Base-by-base conservation (phyloP, 169 alveolate species). In the Toxoplasma gondii region DNA sequence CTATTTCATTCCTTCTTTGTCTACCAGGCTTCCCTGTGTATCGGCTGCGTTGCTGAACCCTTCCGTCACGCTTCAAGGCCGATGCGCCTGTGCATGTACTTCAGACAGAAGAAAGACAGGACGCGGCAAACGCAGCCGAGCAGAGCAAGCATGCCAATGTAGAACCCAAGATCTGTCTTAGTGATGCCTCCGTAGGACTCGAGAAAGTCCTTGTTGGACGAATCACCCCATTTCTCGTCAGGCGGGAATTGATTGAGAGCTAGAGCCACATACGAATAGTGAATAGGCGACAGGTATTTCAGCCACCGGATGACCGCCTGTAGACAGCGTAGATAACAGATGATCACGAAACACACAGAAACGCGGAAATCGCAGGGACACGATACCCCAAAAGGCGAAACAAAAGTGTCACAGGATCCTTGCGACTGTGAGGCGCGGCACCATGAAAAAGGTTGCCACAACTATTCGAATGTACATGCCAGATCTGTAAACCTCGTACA, bases 261-360 rank as follows among this genome's bases (percentile, higher is more conserved):
- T 41, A 88, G 29, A 31, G 94, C 88, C 67, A 74, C n/a, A 84
- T 70, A 93, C 38, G 88, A 31, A n/a, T 69, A 93, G 87, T 81
- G 67, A 22, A 88, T 29, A 45, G 69, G 88, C 45, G 96, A 93
- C 44, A 93, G 19, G 83, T 88, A 93, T 80, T 70, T n/a, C 86
- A 93, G 84, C 96, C 96, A 93, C n/a, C 91, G 49, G 69, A 93
- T 88, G 93, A 88, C 87, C 70, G 88, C 93, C 95, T 93, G 93
- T 44, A 36, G 39, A 31, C 84, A 16, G 45, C 49, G 22, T 12
- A n/a, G 45, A 36, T 17, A 69, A 22, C 12, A n/a, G 7, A 44
- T 7, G 36, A 88, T 17, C 93, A n/a, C 41, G 10, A 24, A 34
- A 44, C 69, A n/a, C 91, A 22, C 74, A 24, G 38, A 45, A 31